These are phyloP conservation scores for Durio zibethinus DNA, from an alignment of 345 rosid species.

Conservation along the genomic window DNA sequence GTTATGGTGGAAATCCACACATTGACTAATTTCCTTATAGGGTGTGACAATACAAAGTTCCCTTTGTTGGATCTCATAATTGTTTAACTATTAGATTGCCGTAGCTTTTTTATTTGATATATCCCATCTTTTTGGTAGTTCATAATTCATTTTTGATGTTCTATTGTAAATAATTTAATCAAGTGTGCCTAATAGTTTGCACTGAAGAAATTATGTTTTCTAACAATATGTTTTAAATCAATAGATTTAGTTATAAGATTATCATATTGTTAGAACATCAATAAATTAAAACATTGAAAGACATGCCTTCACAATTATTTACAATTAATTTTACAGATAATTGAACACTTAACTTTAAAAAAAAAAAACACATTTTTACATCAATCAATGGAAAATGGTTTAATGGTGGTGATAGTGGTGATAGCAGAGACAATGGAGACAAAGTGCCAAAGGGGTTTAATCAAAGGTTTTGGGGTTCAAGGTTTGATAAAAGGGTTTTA, in stretches of 20 bases:
- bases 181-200: neutral
- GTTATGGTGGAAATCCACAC: constrained; percentile 24
- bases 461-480: too few species aligned
- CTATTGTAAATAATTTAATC: neutral
- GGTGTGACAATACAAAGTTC: constrained; percentile 13
- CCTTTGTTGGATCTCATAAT: constrained; percentile 42
- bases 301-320: constrained; percentile 1
- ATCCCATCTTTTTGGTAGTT: neutral
- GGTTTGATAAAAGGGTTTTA: too few species aligned
- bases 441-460: too few species aligned
- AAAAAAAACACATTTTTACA: too few species aligned
- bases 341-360: too few species aligned
- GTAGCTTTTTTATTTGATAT: constrained; percentile 9
- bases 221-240: constrained; percentile 1
- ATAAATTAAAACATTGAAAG: neutral
- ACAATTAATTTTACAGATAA: too few species aligned
- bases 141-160: neutral
- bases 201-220: neutral
- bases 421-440: too few species aligned
- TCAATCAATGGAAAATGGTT: too few species aligned
- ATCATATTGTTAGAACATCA: neutral
- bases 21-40: constrained; percentile 15
- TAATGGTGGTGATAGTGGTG: too few species aligned
- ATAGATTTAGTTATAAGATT: neutral
- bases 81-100: neutral